Evolutionary conservation across 495 filamentous ascomycete species (phyloP), one percentile per base, ranked within the genome.

Genomic region (Hypomontagnella monticulosa): DNA sequence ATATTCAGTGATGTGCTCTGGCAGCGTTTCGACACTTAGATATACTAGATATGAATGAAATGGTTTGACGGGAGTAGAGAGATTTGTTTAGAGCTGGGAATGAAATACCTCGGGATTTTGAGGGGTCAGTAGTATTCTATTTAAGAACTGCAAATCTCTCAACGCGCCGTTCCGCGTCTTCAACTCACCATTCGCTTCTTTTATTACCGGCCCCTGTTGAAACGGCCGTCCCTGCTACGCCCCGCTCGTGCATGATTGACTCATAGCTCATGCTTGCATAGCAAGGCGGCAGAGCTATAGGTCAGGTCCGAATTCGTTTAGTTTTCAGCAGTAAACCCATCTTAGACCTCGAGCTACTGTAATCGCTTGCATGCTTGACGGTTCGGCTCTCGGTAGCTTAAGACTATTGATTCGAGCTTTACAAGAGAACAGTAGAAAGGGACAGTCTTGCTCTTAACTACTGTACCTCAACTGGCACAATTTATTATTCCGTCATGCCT

Each of bases 151-250:
- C 23, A 27, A 12, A 2, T 53, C 18, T 33, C 36, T 14, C 4
- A 0, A 2, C 11, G 18, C 34, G 50, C n/a, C 40, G n/a, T n/a
- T n/a, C 30, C 7, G 50, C 20, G 30, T 43, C 20, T 44, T 46
- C 18, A 46, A 40, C 44, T 57, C 40, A 46, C 41, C 41, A 57
- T 46, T 57, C 53, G 15, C 41, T 23, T 46, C 43, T 43, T 38
- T 38, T 11, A 44, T 36, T 36, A n/a, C 41, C 30, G 53, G 41
- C 8, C 36, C 16, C 11, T 57, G 33, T 27, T 37, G 41, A 57
- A 46, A 57, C 41, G 27, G 30, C 41, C 40, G 38, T 55, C 12
- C 23, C 10, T 14, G 10, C 10, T 38, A 38, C 9, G 36, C n/a
- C 36, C 36, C 36, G 36, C 10, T 10, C 3, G n/a, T 3, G 36